Percentiles rank a stretch among this genome's conserved stretches.
Evolutionary conservation across 1,284 basidiomycete species (phyloP).

Genomic region (Vanrija sp.): DNA sequence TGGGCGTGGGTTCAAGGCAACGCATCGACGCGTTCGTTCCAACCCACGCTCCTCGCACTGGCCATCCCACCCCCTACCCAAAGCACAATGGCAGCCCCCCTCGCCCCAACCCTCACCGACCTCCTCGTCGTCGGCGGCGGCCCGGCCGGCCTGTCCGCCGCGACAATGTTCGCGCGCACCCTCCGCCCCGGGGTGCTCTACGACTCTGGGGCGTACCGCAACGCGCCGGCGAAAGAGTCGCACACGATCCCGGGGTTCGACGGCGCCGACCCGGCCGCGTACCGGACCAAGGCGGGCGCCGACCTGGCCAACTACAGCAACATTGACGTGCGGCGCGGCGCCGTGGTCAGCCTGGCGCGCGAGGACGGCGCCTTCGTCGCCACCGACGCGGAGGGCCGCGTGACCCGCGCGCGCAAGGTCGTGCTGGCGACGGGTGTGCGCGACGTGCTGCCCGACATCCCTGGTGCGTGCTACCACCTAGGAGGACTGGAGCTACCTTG

Average conservation of each 20-base stretch:
- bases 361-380: conserved; percentile 17
- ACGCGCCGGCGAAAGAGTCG: conserved; percentile 9
- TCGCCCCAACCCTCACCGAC: conserved; percentile 9
- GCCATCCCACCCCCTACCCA: not conserved
- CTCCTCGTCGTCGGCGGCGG: conserved; percentile 33
- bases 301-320: not conserved
- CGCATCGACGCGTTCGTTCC: no score
- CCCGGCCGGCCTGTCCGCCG: conserved; percentile 32
- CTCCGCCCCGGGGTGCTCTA: conserved; percentile 23
- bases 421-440: conserved; percentile 32
- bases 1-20: no score
- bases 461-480: conserved; percentile 19
- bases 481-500: not conserved
- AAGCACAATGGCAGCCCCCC: not conserved
- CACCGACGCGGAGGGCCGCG: conserved; percentile 15
- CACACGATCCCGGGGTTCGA: conserved; percentile 28
- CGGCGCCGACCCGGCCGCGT: conserved; percentile 10
- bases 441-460: conserved; percentile 27
- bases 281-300: conserved; percentile 8
- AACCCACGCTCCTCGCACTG: not conserved
- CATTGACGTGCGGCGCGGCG: conserved; percentile 8
- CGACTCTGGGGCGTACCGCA: conserved; percentile 30
- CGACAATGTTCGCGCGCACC: conserved; percentile 21
- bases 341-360: conserved; percentile 11
- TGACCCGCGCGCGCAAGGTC: conserved; percentile 21